Evolutionary conservation across 2,329 filamentous ascomycete species (phyloP).

Genomic region (Talaromyces sp.): DNA sequence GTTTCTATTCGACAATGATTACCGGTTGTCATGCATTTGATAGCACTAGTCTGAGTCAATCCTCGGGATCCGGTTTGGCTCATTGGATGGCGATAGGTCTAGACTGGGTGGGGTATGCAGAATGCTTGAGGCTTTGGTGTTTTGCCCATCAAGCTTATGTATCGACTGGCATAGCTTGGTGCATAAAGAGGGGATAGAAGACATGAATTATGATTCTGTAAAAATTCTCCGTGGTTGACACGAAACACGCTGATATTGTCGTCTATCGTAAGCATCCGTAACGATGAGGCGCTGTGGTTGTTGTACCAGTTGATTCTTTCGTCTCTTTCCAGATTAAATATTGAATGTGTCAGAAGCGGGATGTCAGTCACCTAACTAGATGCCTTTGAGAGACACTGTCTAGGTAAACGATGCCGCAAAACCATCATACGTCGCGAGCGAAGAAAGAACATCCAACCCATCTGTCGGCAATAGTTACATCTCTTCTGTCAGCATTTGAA

Average conservation of each 20-base stretch:
- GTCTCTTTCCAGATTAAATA: too few species aligned
- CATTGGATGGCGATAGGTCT: background rate
- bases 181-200: background rate
- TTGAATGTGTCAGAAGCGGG: too few species aligned
- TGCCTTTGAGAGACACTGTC: too few species aligned
- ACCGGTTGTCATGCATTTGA: background rate
- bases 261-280: too few species aligned
- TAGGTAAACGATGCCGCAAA: background rate
- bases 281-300: too few species aligned
- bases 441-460: background rate
- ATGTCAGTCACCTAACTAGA: too few species aligned
- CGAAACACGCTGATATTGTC: too few species aligned
- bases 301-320: background rate
- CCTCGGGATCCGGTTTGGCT: background rate
- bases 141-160: background rate
- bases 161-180: background rate
- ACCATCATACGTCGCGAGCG: background rate
- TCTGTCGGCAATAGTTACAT: slow-evolving; percentile 5
- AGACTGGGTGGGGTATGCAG: background rate
- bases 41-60: background rate
- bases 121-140: background rate
- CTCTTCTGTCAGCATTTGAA: slow-evolving; percentile 10
- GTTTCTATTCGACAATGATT: background rate
- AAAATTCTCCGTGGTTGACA: background rate
- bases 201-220: background rate